phyloP scores from a whole-genome alignment of 2,329 filamentous ascomycete genomes.

The Botrytis aclada region DNA sequence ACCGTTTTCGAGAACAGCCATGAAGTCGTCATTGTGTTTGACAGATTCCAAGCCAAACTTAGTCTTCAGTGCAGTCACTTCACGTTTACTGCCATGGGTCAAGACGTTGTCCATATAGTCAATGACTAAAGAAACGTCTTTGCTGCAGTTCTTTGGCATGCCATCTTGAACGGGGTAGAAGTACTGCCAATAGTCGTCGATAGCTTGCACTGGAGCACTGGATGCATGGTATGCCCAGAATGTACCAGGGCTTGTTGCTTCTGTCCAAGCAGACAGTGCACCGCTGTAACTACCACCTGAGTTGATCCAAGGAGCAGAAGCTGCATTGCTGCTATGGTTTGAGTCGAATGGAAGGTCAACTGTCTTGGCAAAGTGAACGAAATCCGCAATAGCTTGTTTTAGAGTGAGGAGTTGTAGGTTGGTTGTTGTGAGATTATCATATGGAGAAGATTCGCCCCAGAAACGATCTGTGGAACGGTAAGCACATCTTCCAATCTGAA shows the following conservation, averaged over 20 bases:
- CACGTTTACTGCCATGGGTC: conserved; percentile 42
- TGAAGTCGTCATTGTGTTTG: background rate
- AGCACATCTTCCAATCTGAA: background rate
- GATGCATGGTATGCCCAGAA: conserved; percentile 60
- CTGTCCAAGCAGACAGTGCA: conserved; percentile 54
- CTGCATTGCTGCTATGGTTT: conserved; percentile 47
- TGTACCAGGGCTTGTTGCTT: conserved; percentile 50
- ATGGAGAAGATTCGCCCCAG: conserved; percentile 56
- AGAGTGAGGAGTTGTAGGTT: conserved; percentile 54
- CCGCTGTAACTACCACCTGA: conserved; percentile 56
- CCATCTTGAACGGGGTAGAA: conserved; percentile 55
- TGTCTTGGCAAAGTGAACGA: conserved; percentile 52
- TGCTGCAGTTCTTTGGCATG: conserved; percentile 58
- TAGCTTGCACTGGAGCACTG: conserved; percentile 53
- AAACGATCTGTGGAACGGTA: conserved; percentile 46
- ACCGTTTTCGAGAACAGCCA: conserved; percentile 48
- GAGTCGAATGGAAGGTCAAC: conserved; percentile 53
- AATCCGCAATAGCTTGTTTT: conserved; percentile 51
- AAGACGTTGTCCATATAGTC: conserved; percentile 52
- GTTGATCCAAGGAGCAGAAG: conserved; percentile 54
- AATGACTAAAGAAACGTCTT: conserved; percentile 50
- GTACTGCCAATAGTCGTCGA: conserved; percentile 58
- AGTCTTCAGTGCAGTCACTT: conserved; percentile 47
- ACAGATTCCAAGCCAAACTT: conserved; percentile 50
- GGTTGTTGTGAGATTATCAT: conserved; percentile 47